Conservation (phyloP, 257 asterid species). For the Nicotiana obtusifolia region DNA sequence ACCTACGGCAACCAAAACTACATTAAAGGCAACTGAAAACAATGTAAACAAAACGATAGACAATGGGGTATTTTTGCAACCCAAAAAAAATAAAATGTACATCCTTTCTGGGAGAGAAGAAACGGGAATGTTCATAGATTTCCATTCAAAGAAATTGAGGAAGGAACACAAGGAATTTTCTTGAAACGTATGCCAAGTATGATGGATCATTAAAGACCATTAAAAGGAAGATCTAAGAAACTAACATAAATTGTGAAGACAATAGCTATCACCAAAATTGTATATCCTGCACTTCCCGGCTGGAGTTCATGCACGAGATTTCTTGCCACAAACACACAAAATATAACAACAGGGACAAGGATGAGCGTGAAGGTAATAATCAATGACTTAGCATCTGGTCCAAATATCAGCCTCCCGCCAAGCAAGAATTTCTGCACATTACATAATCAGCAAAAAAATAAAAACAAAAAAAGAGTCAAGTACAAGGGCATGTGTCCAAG, state of each 20-base stretch:
- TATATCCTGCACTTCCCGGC: slow-evolving; percentile 31
- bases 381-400: slow-evolving; percentile 69
- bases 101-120: not conserved
- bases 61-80: not conserved
- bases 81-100: too few relatives aligned
- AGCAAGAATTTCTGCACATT: slow-evolving; percentile 55
- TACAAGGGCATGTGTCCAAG: not conserved
- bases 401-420: slow-evolving; percentile 67
- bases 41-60: not conserved
- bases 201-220: not conserved
- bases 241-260: slow-evolving; percentile 48
- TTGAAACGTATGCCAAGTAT: not conserved
- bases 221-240: slow-evolving; percentile 16
- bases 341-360: slow-evolving; percentile 49
- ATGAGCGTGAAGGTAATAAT: slow-evolving; percentile 49
- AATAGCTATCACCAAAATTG: slow-evolving; percentile 32
- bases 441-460: not conserved
- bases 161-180: not conserved
- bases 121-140: not conserved
- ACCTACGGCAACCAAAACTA: slow-evolving; percentile 17
- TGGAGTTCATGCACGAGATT: slow-evolving; percentile 35
- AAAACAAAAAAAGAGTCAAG: not conserved
- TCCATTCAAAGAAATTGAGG: not conserved
- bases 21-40: not conserved
- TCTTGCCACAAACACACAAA: slow-evolving; percentile 51